Percentiles rank a stretch among this genome's conserved stretches.
Conservation (phyloP, 2,329 filamentous ascomycete genomes). For the Ophiosphaerella korrae region DNA sequence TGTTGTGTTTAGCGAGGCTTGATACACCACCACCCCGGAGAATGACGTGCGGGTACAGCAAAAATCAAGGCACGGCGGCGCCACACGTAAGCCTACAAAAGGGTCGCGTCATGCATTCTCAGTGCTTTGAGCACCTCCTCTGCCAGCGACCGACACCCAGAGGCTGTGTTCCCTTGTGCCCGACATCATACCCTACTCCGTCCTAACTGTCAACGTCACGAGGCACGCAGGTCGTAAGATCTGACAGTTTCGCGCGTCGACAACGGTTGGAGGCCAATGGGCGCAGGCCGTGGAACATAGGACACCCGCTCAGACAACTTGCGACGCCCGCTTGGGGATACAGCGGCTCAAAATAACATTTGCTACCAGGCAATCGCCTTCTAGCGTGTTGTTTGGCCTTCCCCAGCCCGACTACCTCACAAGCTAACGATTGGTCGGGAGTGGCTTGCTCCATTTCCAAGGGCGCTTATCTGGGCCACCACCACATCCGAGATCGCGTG, state of each 20-base stretch:
- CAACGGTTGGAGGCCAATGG: constrained; percentile 34
- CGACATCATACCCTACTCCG: constrained; percentile 27
- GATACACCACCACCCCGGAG: not conserved
- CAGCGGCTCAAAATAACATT: constrained; percentile 37
- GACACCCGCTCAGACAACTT: constrained; percentile 34
- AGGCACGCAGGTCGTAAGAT: constrained; percentile 25
- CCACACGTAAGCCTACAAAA: constrained; percentile 43
- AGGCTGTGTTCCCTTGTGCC: constrained; percentile 49
- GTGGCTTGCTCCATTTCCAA: constrained; percentile 35
- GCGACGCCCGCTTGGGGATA: constrained; percentile 39
- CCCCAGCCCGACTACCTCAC: constrained; percentile 41
- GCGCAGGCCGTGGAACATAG: constrained; percentile 47
- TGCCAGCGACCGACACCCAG: constrained; percentile 37
- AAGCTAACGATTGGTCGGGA: constrained; percentile 48
- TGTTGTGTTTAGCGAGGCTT: no score
- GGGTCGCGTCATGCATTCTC: constrained; percentile 26
- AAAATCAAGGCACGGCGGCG: constrained; percentile 43
- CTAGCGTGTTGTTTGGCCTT: constrained; percentile 42
- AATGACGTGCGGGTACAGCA: constrained; percentile 29
- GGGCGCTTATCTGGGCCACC: constrained; percentile 48
- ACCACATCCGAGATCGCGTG: constrained; percentile 38
- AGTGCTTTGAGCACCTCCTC: constrained; percentile 42
- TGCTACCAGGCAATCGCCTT: constrained; percentile 24
- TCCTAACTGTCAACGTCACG: constrained; percentile 33
- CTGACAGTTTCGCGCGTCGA: constrained; percentile 27